Conservation (phyloP, 2,329 filamentous ascomycete species). For the Macrophomina phaseolina region DNA sequence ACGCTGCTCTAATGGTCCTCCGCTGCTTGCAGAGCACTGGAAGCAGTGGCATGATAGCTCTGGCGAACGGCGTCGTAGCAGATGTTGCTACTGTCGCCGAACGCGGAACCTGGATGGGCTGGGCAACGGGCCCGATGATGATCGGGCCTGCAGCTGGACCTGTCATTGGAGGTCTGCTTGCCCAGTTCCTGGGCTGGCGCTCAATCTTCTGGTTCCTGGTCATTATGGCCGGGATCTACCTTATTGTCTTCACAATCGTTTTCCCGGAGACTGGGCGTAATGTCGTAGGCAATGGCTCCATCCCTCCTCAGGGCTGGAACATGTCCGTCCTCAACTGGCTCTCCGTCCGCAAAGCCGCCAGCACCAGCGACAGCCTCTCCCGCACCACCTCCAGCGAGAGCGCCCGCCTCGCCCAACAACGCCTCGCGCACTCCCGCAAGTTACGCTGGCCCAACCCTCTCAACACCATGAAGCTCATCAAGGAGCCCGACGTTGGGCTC, state of each 20-base stretch:
- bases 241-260: constrained; percentile 44
- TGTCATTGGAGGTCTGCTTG: constrained; percentile 43
- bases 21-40: constrained; percentile 47
- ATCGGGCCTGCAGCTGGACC: constrained; percentile 40
- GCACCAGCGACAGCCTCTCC: constrained; percentile 28
- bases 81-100: constrained; percentile 50
- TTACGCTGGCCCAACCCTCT: constrained; percentile 54
- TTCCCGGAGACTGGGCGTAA: constrained; percentile 48
- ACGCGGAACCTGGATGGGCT: constrained; percentile 51
- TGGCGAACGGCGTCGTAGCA: constrained; percentile 48
- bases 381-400: constrained; percentile 35
- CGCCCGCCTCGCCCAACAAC: constrained; percentile 33
- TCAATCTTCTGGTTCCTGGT: constrained; percentile 50
- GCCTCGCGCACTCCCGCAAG: constrained; percentile 39
- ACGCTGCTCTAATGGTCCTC: constrained; percentile 43
- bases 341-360: constrained; percentile 34
- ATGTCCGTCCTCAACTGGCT: constrained; percentile 36
- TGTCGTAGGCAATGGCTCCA: constrained; percentile 39
- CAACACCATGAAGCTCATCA: constrained; percentile 46
- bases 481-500: constrained; percentile 48
- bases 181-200: constrained; percentile 45
- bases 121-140: constrained; percentile 34
- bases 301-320: constrained; percentile 38
- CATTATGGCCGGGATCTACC: constrained; percentile 46
- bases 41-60: constrained; percentile 47